Base-by-base conservation (phyloP, 257 asterid species). In the Pogostemon cablin region DNA sequence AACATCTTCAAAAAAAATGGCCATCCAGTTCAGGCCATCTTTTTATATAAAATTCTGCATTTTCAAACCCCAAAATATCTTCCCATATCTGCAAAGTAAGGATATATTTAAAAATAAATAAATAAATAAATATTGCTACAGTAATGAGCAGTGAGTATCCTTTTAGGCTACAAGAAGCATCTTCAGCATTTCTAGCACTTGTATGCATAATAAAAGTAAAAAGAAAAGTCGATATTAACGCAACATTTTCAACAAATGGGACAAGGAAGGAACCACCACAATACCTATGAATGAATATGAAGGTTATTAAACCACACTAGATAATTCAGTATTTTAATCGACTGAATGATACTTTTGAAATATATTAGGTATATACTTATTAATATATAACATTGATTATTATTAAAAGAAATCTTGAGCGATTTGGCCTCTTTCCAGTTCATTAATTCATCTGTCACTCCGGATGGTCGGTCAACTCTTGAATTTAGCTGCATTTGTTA, bases 41-140 rank as follows among this genome's bases (percentile, higher is more conserved):
- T 77, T 93, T 87, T 68, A 93, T 90, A 79, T 93, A 93, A 72
- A 93, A 93, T 62, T 93, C 98, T 0, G 98, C 98, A 83, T 93
- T 93, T 82, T 93, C 98, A 52, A 93, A 93, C 75, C 98, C 98
- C 85, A 93, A 75, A 76, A 93, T 93, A 82, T 93, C 97, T 79
- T 93, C 98, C 98, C 98, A 93, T 80, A 93, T 93, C 98, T 93
- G 90, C 82, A 73, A 77, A 62, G 70, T 61, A 65, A 8, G 46
- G 38, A 62, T 17, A 25, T 17, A 63, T 72, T 66, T 25, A 25
- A 25, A 25, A 25, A 15, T 15, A 15, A 25, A 25, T 25, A 25
- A 25, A 25, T 25, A 55, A 64, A 63, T 53, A 17, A 8, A 32
- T 67, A 60, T 9, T 57, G 52, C 12, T 44, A 15, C 25, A 55